phyloP scores from a whole-genome alignment of 116 monocot genomes.

The Papilionanthe hybrid region DNA sequence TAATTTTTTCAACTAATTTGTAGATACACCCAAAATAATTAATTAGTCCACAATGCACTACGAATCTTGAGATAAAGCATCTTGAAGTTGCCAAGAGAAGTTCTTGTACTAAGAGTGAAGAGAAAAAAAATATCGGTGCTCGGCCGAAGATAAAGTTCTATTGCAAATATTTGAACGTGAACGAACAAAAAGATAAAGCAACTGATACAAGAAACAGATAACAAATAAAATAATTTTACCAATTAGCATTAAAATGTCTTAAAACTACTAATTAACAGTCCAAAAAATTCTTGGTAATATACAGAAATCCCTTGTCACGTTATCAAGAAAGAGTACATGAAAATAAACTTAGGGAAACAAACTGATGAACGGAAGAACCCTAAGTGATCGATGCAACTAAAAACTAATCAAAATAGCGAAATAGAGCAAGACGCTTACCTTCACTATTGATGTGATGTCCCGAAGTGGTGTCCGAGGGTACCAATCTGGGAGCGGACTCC shows the following conservation, averaged over 20 bases:
- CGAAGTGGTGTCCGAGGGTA: conserved; percentile 16
- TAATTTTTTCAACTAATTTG: background rate
- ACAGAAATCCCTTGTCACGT: background rate
- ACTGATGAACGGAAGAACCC: background rate
- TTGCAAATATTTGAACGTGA: background rate
- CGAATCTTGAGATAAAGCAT: background rate
- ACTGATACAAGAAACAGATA: background rate
- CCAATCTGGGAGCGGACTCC: conserved; percentile 11
- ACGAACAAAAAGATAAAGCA: background rate
- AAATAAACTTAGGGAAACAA: background rate
- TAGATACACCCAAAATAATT: background rate
- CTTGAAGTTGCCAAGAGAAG: background rate
- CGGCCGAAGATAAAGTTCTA: background rate
- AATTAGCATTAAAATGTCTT: no score
- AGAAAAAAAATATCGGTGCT: background rate
- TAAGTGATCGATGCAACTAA: background rate
- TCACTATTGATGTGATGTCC: conserved; percentile 14
- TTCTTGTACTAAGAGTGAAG: background rate
- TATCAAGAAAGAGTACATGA: background rate
- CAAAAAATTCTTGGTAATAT: background rate
- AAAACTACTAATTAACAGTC: background rate
- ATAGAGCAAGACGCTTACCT: background rate
- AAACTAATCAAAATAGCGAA: background rate
- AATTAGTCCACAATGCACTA: background rate
- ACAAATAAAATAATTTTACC: background rate